Evolutionary conservation across 2,329 filamentous ascomycete species (phyloP).

Genomic region (Penicillium sp.): DNA sequence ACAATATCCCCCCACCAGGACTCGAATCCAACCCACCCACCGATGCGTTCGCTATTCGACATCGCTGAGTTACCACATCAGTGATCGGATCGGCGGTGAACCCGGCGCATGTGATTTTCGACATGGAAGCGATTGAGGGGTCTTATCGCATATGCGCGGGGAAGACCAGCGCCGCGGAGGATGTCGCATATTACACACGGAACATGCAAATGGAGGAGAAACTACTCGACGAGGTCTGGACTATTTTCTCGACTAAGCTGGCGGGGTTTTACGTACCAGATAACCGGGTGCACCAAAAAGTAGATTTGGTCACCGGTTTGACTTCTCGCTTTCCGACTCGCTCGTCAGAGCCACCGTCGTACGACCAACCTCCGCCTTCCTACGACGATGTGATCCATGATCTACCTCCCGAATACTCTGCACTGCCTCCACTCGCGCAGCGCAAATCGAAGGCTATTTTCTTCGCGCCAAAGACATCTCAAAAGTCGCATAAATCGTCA

Average conservation of each 20-base stretch:
- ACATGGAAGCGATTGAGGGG: slow-evolving; percentile 19
- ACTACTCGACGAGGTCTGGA: slow-evolving; percentile 16
- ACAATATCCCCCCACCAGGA: slow-evolving; percentile 6
- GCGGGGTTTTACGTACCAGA: not conserved
- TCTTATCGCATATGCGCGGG: slow-evolving; percentile 4
- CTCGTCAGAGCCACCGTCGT: slow-evolving; percentile 16
- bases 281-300: not conserved
- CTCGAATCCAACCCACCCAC: slow-evolving; percentile 6
- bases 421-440: slow-evolving; percentile 30
- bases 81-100: slow-evolving; percentile 8
- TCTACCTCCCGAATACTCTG: slow-evolving; percentile 37
- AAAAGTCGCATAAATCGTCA: slow-evolving; percentile 7
- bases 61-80: slow-evolving; percentile 14
- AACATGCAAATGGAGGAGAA: slow-evolving; percentile 7
- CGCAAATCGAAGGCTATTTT: slow-evolving; percentile 16
- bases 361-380: slow-evolving; percentile 31
- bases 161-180: not conserved
- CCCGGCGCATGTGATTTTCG: slow-evolving; percentile 13
- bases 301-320: slow-evolving; percentile 5
- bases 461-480: slow-evolving; percentile 7
- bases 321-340: slow-evolving; percentile 8
- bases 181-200: not conserved
- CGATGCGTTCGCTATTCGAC: slow-evolving; percentile 20
- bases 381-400: slow-evolving; percentile 36
- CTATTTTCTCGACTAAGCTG: not conserved